Percentiles rank a stretch among this genome's conserved stretches.
Conservation (phyloP, 306 rosid genomes). For the Sesbania bispinosa region DNA sequence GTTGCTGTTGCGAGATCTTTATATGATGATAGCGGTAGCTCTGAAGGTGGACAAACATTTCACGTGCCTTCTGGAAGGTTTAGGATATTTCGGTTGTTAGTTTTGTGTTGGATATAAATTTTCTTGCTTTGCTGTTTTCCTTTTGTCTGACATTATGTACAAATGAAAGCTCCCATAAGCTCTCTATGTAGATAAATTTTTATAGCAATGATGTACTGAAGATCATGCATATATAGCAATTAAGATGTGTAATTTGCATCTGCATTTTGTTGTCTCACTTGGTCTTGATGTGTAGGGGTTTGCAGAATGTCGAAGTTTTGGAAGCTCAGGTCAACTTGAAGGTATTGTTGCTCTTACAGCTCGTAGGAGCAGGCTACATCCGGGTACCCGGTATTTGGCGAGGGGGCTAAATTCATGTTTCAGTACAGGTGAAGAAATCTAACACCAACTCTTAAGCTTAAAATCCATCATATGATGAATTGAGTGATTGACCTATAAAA, state of each 20-base stretch:
- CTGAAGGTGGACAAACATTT: not conserved
- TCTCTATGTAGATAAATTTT: not conserved
- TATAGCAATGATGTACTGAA: not conserved
- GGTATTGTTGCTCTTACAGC: conserved; percentile 86
- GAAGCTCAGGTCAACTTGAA: conserved; percentile 88
- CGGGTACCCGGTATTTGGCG: conserved; percentile 97
- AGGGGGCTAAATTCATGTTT: conserved; percentile 96
- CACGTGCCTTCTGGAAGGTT: conserved; percentile 1
- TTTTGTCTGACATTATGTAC: not conserved
- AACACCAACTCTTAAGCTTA: conserved; percentile 2
- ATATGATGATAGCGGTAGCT: not conserved
- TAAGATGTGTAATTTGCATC: conserved; percentile 18
- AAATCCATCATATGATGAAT: conserved; percentile 11
- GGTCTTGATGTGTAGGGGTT: conserved; percentile 89
- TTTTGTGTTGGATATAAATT: not conserved
- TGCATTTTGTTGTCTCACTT: conserved; percentile 46
- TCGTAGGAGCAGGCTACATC: conserved; percentile 97
- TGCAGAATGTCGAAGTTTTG: conserved; percentile 93
- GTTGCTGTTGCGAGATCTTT: not conserved
- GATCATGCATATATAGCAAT: conserved; percentile 2
- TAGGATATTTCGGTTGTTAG: not conserved
- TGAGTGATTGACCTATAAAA: not conserved
- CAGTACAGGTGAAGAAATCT: conserved; percentile 70
- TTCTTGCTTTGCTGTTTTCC: not conserved
- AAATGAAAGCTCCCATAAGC: too few species aligned